Conservation (phyloP, 2,329 filamentous ascomycete species). For the Apiospora rasikravindrae region DNA sequence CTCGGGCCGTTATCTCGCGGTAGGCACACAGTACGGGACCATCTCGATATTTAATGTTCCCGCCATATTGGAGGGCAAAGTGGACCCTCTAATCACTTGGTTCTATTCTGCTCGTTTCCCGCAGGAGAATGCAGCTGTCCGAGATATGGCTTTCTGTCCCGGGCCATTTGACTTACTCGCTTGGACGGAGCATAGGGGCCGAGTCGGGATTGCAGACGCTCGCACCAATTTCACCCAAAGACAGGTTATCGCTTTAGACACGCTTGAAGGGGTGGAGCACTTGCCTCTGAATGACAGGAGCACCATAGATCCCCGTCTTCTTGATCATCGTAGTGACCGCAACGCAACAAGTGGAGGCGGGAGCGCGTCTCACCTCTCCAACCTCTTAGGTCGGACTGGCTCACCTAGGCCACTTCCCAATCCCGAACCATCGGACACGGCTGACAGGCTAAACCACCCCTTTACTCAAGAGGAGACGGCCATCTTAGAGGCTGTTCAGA, state of each 20-base stretch:
- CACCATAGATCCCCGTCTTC: conserved; percentile 58
- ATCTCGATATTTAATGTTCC: conserved; percentile 75
- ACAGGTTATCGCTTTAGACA: conserved; percentile 71
- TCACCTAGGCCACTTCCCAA: conserved; percentile 35
- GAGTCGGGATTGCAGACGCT: conserved; percentile 75
- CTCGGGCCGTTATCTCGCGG: conserved; percentile 72
- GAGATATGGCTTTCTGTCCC: conserved; percentile 91
- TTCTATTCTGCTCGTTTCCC: conserved; percentile 80
- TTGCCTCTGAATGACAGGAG: conserved; percentile 61
- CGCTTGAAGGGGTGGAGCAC: conserved; percentile 61
- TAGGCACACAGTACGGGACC: conserved; percentile 80
- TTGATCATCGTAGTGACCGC: conserved; percentile 54
- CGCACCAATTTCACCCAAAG: conserved; percentile 69
- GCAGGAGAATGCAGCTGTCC: conserved; percentile 76
- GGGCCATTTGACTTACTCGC: conserved; percentile 88
- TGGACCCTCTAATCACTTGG: conserved; percentile 71
- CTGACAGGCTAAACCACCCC: conserved; percentile 55
- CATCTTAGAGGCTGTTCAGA: conserved; percentile 61
- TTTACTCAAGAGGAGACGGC: conserved; percentile 59
- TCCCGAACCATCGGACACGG: conserved; percentile 38
- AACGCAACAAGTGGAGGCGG: conserved; percentile 39
- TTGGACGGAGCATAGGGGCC: conserved; percentile 88
- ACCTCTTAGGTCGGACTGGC: conserved; percentile 40
- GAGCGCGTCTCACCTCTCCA: conserved; percentile 37
- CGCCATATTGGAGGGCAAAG: conserved; percentile 48